These are phyloP conservation scores for Beauveria sp. DNA, from an alignment of 2,329 filamentous ascomycete species.

Conservation along the genomic window DNA sequence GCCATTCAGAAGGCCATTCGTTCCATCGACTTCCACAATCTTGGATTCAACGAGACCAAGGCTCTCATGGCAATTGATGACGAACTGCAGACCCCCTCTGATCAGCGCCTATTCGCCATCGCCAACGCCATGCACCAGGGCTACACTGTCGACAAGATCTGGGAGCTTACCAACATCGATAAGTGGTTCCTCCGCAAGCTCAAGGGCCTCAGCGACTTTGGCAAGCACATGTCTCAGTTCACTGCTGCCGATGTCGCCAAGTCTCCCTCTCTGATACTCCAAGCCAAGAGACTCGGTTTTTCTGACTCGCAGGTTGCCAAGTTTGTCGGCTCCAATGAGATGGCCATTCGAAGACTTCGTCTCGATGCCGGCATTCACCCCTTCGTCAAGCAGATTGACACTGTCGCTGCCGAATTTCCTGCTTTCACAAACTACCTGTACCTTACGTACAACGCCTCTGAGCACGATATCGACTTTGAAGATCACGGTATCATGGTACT, in stretches of 20 bases:
- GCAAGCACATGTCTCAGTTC: conserved; percentile 66
- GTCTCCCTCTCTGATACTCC: conserved; percentile 58
- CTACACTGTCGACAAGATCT: conserved; percentile 93
- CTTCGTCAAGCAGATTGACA: conserved; percentile 96
- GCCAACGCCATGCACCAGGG: conserved; percentile 95
- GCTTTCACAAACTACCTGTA: conserved; percentile 94
- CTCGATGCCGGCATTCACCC: conserved; percentile 82
- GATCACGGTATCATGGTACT: conserved; percentile 95
- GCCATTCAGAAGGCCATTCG: conserved; percentile 98
- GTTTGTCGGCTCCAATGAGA: conserved; percentile 91
- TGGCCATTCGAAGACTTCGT: conserved; percentile 75
- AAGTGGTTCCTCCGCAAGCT: conserved; percentile 96
- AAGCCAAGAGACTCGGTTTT: conserved; percentile 91
- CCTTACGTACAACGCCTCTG: conserved; percentile 85
- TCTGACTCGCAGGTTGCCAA: conserved; percentile 87
- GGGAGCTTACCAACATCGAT: conserved; percentile 97
- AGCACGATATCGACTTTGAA: conserved; percentile 75
- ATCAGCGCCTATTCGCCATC: conserved; percentile 94
- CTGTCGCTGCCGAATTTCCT: conserved; percentile 93
- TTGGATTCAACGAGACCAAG: conserved; percentile 86
- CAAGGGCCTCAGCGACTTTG: conserved; percentile 84
- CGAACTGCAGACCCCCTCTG: conserved; percentile 92
- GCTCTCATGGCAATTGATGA: conserved; percentile 93
- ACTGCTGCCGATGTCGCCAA: conserved; percentile 56
- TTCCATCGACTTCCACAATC: conserved; percentile 87